Conservation (phyloP, 2,329 filamentous ascomycete genomes). For the Corinectria fuckeliana region DNA sequence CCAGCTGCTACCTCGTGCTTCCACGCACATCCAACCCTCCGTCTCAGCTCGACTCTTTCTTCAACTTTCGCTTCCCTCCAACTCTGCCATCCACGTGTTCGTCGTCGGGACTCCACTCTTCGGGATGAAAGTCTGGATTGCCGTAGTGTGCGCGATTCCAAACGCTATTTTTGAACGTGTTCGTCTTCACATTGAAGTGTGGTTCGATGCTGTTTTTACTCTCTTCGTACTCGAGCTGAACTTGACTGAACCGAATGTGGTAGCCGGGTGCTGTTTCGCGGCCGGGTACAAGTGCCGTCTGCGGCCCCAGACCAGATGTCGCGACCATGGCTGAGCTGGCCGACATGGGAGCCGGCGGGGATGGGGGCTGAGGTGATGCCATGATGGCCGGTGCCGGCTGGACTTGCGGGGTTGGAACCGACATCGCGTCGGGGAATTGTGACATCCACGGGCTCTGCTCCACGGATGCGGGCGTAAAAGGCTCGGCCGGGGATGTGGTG, state of each 20-base stretch:
- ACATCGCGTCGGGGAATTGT: constrained; percentile 38
- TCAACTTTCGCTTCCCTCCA: constrained; percentile 35
- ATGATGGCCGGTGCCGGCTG: constrained; percentile 41
- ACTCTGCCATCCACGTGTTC: constrained; percentile 42
- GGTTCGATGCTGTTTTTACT: constrained; percentile 53
- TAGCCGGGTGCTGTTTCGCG: constrained; percentile 33
- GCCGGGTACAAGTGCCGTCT: constrained; percentile 17
- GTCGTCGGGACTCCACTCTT: constrained; percentile 52
- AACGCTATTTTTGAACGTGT: constrained; percentile 70
- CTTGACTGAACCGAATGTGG: constrained; percentile 57
- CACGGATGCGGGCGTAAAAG: constrained; percentile 44
- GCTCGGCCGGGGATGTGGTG: constrained; percentile 35
- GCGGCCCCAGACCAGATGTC: constrained; percentile 25
- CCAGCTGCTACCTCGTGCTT: background rate
- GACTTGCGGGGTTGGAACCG: constrained; percentile 29
- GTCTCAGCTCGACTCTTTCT: constrained; percentile 29
- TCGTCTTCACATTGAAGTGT: constrained; percentile 57
- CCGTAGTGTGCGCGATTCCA: constrained; percentile 72
- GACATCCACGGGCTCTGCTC: constrained; percentile 48
- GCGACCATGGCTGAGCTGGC: constrained; percentile 26
- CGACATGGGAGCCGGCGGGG: constrained; percentile 44
- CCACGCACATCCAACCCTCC: background rate
- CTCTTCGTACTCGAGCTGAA: constrained; percentile 56
- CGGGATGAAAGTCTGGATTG: constrained; percentile 61
- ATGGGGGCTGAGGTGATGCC: constrained; percentile 39